Conservation (phyloP, 2,329 filamentous ascomycete genomes). For the Epichloe elymi region DNA sequence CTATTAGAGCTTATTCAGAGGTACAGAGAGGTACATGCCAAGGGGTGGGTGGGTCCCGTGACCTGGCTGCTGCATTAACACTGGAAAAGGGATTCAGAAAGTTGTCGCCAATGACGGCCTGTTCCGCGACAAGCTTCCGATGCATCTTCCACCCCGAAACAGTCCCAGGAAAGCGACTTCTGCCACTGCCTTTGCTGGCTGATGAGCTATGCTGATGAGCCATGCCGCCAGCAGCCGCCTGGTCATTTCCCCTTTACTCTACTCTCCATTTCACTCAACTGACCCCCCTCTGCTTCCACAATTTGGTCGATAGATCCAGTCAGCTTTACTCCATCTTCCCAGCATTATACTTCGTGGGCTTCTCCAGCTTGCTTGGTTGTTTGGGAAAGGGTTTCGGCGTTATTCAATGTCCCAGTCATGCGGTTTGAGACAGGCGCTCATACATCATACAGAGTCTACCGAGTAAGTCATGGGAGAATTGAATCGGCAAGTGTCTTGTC, state of each 20-base stretch:
- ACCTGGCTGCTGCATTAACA: no score
- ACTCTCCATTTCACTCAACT: no score
- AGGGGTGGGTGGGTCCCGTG: no score
- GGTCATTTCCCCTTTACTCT: no score
- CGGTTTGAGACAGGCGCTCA: neutral
- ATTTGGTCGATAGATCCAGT: no score
- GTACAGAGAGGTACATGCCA: no score
- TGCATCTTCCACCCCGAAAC: neutral
- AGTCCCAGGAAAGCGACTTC: neutral
- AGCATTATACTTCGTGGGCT: no score
- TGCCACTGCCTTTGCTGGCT: neutral
- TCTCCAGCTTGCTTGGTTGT: neutral
- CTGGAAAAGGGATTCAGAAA: neutral
- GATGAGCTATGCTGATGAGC: no score
- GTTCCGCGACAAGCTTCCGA: neutral
- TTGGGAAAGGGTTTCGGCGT: conserved; percentile 1
- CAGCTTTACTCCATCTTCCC: no score
- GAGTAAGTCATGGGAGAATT: neutral
- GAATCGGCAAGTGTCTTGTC: neutral
- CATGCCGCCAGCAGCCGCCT: no score
- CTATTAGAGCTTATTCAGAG: no score
- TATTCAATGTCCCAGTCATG: neutral
- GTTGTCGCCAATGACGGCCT: neutral
- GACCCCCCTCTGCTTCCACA: no score
- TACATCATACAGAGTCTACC: neutral